Evolutionary conservation across 495 filamentous ascomycete species (phyloP), one percentile per base, ranked within the genome.

Genomic region (Platismatia glauca): DNA sequence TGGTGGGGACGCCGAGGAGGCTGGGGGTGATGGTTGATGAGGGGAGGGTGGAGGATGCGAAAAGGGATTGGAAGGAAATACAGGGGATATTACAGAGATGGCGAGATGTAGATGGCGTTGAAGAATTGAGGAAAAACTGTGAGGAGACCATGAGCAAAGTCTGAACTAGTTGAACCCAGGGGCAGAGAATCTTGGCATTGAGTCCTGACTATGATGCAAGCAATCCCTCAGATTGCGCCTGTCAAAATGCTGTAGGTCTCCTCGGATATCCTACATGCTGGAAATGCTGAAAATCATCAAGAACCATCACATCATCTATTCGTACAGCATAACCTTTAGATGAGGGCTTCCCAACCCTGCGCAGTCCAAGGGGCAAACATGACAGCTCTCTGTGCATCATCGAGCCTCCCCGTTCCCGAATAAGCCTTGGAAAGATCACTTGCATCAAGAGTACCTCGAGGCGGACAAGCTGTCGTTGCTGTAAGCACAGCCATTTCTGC

Each of bases 401-500:
- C 79, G 16, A 83, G 76, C 58, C 79, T 83, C 29, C 86, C 84
- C 12, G 88, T 88, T 13, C 90, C 88, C 3, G 87, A 84, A 76
- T 89, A 90, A n/a, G 89, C 87, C 69, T 78, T 73, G 18, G 89
- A 84, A 58, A 97, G 74, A 61, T 88, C 86, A 27, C 79, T 79
- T 20, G 89, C 84, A 11, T 79, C 82, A 34, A 95, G 74, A 33
- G 81, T 77, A 4, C 90, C 87, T 50, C 77, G 66, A 6, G 91
- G 90, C 48, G 91, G 87, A 12, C 88, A 82, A 22, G 79, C 82
- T 66, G 84, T 86, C 27, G 82, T 58, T n/a, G 90, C 91, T 20
- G 89, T 87, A 67, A 86, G 79, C 63, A 95, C 73, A 52, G 90
- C 89, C 88, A 94, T 94, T 58, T 86, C 82, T 0, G 88, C 84